Conservation (phyloP, 2,329 filamentous ascomycete species). For the Botrytis aclada region DNA sequence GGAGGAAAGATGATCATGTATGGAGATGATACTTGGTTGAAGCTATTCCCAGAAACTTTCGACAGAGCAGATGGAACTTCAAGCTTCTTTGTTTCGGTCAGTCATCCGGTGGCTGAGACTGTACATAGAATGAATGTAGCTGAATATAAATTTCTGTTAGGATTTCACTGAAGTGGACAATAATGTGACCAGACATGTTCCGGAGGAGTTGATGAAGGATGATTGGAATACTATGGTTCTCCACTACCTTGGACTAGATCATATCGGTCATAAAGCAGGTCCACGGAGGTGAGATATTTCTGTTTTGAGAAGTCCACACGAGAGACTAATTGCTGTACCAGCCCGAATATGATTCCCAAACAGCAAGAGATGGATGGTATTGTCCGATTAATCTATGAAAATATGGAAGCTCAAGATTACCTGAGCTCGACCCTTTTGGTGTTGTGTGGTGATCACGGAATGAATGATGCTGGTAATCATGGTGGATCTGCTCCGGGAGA, state of each 20-base stretch:
- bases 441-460: constrained; percentile 92
- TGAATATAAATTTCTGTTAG: constrained; percentile 45
- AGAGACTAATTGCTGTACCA: constrained; percentile 39
- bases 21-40: constrained; percentile 97
- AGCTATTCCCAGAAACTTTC: constrained; percentile 89
- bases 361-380: constrained; percentile 91
- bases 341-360: constrained; percentile 88
- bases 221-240: constrained; percentile 95
- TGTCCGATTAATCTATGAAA: constrained; percentile 70
- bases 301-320: background rate
- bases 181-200: constrained; percentile 91
- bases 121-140: constrained; percentile 30
- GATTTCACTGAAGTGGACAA: constrained; percentile 98
- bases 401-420: constrained; percentile 68
- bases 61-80: constrained; percentile 86
- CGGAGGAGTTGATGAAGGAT: constrained; percentile 66
- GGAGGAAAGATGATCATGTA: constrained; percentile 85
- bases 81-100: constrained; percentile 95
- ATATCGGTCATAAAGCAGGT: constrained; percentile 95
- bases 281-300: constrained; percentile 62
- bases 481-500: constrained; percentile 91
- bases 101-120: constrained; percentile 40
- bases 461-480: constrained; percentile 98
- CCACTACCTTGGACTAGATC: constrained; percentile 93
- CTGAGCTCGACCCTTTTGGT: constrained; percentile 78